These are phyloP conservation scores for Nicotiana tabacum DNA, from an alignment of 257 asterid species.

Conservation along the genomic window DNA sequence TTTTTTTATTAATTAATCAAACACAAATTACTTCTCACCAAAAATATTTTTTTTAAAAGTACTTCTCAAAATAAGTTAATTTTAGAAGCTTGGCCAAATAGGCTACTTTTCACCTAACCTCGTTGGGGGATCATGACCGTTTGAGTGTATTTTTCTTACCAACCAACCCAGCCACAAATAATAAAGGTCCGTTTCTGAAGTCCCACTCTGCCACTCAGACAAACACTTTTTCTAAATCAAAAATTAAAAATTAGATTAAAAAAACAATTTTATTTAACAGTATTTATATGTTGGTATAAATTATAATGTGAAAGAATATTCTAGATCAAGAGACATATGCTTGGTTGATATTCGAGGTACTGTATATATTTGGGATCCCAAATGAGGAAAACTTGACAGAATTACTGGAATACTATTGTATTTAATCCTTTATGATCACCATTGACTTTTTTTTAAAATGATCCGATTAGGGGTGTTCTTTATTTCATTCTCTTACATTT, in stretches of 20 bases:
- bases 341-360: neutral
- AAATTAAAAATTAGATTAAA: neutral
- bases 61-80: no score
- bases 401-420: neutral
- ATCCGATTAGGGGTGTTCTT: no score
- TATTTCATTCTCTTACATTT: no score
- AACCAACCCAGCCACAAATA: neutral
- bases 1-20: no score
- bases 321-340: neutral
- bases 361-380: neutral
- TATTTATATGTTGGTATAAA: neutral
- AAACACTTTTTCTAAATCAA: neutral
- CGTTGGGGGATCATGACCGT: neutral
- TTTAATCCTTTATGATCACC: no score
- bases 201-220: no score
- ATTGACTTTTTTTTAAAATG: no score
- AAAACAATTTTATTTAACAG: neutral
- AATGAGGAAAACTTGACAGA: neutral
- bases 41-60: no score
- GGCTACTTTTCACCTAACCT: neutral
- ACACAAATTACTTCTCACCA: no score
- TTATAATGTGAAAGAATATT: neutral
- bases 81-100: no score
- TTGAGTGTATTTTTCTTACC: neutral
- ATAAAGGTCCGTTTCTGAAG: neutral